Percentiles rank a stretch among this genome's conserved stretches.
Evolutionary conservation across 78 protist species (phyloP).

Genomic region (Dictyostelium intermedium): DNA sequence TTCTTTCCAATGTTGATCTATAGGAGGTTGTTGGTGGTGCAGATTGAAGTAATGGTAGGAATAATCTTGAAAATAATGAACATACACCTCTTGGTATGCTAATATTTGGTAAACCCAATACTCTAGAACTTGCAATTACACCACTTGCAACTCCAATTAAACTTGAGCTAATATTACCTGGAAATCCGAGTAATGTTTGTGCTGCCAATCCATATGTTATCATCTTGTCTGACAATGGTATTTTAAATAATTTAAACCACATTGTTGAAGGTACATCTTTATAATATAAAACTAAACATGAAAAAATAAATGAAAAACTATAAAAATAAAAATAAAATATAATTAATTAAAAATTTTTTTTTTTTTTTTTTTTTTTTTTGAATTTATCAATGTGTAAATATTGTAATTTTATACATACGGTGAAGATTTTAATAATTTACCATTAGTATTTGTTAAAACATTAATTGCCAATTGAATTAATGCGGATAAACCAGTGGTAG

Average conservation of each 20-base stretch:
- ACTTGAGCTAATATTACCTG: neutral
- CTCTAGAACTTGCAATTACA: neutral
- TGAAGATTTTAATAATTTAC: neutral
- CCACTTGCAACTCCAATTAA: conserved; percentile 35
- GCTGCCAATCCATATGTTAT: conserved; percentile 11
- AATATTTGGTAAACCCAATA: neutral
- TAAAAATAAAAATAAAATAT: neutral
- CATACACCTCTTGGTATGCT: neutral
- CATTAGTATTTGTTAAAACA: neutral
- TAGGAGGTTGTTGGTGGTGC: neutral
- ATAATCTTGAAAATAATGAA: neutral
- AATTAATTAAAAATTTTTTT: neutral
- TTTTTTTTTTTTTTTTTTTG: neutral
- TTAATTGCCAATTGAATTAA: conserved; percentile 13
- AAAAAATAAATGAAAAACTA: conserved; percentile 46
- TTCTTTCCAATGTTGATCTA: conserved; percentile 20
- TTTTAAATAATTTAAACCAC: conserved; percentile 48
- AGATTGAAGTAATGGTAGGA: conserved; percentile 30
- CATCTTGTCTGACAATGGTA: conserved; percentile 35
- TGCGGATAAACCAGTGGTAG: neutral
- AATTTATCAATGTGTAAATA: neutral
- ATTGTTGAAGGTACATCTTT: conserved; percentile 56
- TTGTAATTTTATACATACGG: neutral
- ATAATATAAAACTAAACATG: conserved; percentile 39
- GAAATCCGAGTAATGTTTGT: neutral